A percentile compares a stretch with the other conserved stretches of the same genome.
Evolutionary conservation across 2,329 filamentous ascomycete species (phyloP).

Genomic region (Alternaria sp.): DNA sequence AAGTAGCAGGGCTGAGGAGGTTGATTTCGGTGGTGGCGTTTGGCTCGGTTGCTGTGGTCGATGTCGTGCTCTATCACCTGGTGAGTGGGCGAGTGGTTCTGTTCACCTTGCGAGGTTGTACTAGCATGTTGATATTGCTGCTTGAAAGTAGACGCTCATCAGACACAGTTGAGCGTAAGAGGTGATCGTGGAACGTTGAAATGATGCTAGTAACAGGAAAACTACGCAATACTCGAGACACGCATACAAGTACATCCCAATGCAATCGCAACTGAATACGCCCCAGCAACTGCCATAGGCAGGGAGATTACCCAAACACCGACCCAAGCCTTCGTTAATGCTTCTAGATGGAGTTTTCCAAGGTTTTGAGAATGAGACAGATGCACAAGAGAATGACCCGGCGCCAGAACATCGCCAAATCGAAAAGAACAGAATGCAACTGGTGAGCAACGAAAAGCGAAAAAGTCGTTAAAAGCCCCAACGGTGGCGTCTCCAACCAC

Average conservation of each 20-base stretch:
- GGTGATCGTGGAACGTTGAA: not conserved
- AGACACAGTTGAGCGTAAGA: not conserved
- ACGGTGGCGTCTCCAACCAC: not conserved
- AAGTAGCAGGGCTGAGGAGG: not conserved
- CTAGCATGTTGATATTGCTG: no score
- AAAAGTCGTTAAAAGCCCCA: constrained; percentile 4
- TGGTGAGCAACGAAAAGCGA: not conserved
- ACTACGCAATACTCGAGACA: not conserved
- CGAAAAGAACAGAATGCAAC: not conserved
- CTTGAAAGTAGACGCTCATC: not conserved
- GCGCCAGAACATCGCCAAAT: not conserved
- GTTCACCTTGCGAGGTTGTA: no score
- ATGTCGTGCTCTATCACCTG: not conserved
- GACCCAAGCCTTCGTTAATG: constrained; percentile 6
- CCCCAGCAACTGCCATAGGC: constrained; percentile 11
- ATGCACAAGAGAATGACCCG: not conserved
- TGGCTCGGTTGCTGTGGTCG: not conserved
- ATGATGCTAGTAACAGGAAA: not conserved
- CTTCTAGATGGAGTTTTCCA: constrained; percentile 7
- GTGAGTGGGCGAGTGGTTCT: no score
- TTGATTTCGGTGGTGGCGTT: not conserved
- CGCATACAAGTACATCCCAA: not conserved
- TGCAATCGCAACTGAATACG: not conserved
- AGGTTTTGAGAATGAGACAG: not conserved
- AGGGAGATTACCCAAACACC: constrained; percentile 9